Evolutionary conservation across 2,329 filamentous ascomycete genomes (phyloP).

Genomic region (Fusarium oligoseptatum): DNA sequence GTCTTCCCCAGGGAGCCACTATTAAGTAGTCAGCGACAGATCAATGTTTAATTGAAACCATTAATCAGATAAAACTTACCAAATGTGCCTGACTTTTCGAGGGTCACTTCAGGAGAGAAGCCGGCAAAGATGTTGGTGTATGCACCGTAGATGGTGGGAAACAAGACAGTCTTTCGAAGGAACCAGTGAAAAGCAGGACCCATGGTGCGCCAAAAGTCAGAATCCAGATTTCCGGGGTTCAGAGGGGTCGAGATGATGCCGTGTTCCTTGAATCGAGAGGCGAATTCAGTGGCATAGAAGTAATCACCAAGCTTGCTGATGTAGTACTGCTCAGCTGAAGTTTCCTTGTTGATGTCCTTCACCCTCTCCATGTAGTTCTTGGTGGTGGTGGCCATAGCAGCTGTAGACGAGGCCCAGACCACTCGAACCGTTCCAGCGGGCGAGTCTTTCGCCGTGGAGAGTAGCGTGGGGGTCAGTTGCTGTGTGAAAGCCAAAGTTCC

Average conservation of each 20-base stretch:
- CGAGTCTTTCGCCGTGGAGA: slow-evolving; percentile 48
- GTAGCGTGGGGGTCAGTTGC: slow-evolving; percentile 52
- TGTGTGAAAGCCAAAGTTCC: slow-evolving; percentile 57
- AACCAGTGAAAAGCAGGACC: slow-evolving; percentile 30
- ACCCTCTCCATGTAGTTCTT: slow-evolving; percentile 42
- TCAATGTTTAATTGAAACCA: not conserved
- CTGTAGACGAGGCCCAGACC: slow-evolving; percentile 50
- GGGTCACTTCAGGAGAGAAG: slow-evolving; percentile 58
- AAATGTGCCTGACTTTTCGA: slow-evolving; percentile 42
- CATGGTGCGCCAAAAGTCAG: slow-evolving; percentile 53
- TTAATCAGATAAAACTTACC: slow-evolving; percentile 14
- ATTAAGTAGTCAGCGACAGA: not conserved
- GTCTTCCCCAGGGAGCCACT: slow-evolving; percentile 56
- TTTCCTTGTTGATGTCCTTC: slow-evolving; percentile 27
- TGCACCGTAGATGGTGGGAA: slow-evolving; percentile 55
- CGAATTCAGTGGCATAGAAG: slow-evolving; percentile 50
- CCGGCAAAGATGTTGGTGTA: slow-evolving; percentile 64
- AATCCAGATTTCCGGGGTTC: slow-evolving; percentile 57
- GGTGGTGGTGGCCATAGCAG: slow-evolving; percentile 20
- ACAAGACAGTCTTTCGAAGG: slow-evolving; percentile 35
- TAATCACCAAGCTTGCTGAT: slow-evolving; percentile 52
- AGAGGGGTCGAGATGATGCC: slow-evolving; percentile 51
- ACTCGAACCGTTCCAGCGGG: slow-evolving; percentile 48
- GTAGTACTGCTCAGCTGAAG: slow-evolving; percentile 35
- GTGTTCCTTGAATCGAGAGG: slow-evolving; percentile 43